Evolutionary conservation across 768 basidiomycete genomes (phyloP), one percentile per base, ranked within the genome.

Genomic region (Amanita polypyramis): DNA sequence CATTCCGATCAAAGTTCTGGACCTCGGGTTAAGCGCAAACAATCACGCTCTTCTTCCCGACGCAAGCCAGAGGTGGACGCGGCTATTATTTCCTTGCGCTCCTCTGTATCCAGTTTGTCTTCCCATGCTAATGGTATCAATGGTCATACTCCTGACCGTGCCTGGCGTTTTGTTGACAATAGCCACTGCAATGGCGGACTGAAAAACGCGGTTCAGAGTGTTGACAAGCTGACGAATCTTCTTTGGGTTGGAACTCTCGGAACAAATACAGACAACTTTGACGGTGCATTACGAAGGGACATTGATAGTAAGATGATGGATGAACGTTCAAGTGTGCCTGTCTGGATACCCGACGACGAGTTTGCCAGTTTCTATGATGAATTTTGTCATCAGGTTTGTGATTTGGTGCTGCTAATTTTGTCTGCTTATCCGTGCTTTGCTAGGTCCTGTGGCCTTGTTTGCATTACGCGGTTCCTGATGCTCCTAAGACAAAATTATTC

Each of bases 391-490:
- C 86, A 87, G 64, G 77, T 75, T 59, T 37, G 14, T 39, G 2
- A 21, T 15, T 43, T 51, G 3, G 8, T 5, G 27, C n/a, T 7
- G n/a, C 2, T 37, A 11, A 9, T 10, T 1, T 69, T 63, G 49
- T 32, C 21, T 29, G 9, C 36, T 49, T 20, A 25, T 30, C 19
- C 27, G n/a, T 33, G 4, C 20, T 17, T 49, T n/a, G 23, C 21
- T 42, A 68, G 63, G 87, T 92, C 14, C 73, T 92, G 23, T 93
- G 89, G 89, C 89, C 89, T 0, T 84, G 82, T 53, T 67, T 93
- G 14, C 89, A 92, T 61, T 92, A 89, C 56, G 83, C 85, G 8
- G 76, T 91, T 41, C 88, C 88, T 2, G 88, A 91, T 57, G 89
- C 88, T 1, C 88, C 88, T 0, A 89, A 86, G 66, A 90, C 83